Percentiles rank a stretch among this genome's conserved stretches.
These are phyloP conservation scores for Kondoa subrosea DNA, from an alignment of 768 basidiomycete species.

Conservation along the genomic window DNA sequence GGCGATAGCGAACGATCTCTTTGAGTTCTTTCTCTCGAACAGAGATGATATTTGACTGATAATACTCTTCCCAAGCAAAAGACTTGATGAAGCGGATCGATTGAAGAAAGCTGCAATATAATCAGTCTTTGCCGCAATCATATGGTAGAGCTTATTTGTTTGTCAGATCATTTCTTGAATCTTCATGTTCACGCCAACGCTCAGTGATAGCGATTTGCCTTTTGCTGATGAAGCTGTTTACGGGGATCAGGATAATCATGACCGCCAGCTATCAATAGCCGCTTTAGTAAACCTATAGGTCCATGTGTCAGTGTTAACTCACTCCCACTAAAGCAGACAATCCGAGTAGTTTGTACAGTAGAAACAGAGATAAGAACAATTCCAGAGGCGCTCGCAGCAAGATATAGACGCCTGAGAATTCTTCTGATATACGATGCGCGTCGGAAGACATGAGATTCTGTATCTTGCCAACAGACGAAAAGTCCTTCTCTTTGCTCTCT, in stretches of 20 bases:
- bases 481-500: neutral
- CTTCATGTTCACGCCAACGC: neutral
- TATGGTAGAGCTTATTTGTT: neutral
- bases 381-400: neutral
- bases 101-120: neutral
- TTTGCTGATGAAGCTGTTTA: neutral
- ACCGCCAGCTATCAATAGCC: no score
- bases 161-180: neutral
- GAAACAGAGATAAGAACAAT: neutral
- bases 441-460: neutral
- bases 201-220: neutral
- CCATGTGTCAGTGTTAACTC: no score
- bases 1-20: neutral
- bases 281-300: no score
- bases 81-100: conserved; percentile 7
- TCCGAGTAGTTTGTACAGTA: neutral
- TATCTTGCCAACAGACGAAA: neutral
- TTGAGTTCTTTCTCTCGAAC: neutral
- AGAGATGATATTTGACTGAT: neutral
- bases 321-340: neutral
- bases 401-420: neutral
- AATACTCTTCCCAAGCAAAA: neutral
- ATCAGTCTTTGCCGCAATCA: neutral
- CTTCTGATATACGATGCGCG: neutral
- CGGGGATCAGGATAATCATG: neutral